Conservation (phyloP, 176 grass and related monocot species). For the Oryza brachyantha region DNA sequence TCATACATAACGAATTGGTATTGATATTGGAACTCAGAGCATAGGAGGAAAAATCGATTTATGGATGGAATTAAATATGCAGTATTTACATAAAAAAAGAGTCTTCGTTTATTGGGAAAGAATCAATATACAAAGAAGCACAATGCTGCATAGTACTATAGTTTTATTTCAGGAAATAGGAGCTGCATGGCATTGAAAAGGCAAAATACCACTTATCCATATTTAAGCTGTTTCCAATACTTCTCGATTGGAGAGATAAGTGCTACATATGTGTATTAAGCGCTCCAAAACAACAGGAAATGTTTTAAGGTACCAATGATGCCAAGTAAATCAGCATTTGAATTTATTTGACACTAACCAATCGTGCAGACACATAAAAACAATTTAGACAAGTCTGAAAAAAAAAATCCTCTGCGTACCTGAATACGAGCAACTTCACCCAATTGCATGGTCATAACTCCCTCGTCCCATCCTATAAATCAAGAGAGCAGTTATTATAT, state of each 20-base stretch:
- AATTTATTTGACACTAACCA: not conserved
- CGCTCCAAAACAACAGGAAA: not conserved
- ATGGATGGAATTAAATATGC: too few relatives aligned
- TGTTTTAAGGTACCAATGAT: not conserved
- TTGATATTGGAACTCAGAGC: too few relatives aligned
- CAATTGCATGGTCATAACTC: slow-evolving; percentile 92
- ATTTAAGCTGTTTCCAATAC: not conserved
- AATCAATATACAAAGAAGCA: too few relatives aligned
- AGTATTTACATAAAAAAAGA: too few relatives aligned
- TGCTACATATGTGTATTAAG: not conserved
- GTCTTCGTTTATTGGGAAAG: too few relatives aligned
- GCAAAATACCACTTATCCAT: not conserved
- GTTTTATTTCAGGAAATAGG: not conserved
- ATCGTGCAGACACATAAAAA: not conserved
- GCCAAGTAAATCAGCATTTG: not conserved
- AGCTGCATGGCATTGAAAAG: slow-evolving; percentile 3
- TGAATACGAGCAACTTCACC: slow-evolving; percentile 80
- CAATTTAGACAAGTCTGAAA: not conserved
- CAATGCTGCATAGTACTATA: too few relatives aligned
- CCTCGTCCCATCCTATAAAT: slow-evolving; percentile 91
- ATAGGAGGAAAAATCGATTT: too few relatives aligned
- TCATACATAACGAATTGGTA: too few relatives aligned
- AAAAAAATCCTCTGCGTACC: slow-evolving; percentile 45
- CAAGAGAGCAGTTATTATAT: not conserved
- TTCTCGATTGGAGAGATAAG: not conserved